Conservation (phyloP, 139 green algal genomes). For the Coelastrella sp. region DNA sequence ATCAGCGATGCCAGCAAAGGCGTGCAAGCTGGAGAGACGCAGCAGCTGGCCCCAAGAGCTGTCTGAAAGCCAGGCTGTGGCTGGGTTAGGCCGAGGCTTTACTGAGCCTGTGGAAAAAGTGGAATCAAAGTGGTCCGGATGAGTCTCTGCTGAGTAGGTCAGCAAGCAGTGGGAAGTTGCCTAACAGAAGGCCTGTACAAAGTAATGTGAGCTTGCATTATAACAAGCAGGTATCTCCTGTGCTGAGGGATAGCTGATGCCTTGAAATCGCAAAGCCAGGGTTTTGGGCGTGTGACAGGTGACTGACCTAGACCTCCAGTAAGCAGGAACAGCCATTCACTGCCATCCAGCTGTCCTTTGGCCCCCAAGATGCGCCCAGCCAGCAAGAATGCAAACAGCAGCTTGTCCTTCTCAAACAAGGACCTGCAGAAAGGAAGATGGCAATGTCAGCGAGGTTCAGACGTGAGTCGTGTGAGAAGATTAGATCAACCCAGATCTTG, state of each 20-base stretch:
- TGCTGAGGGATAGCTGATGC: too few relatives aligned
- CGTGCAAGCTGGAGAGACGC: constrained; percentile 28
- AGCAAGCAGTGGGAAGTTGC: too few relatives aligned
- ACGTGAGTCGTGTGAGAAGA: too few relatives aligned
- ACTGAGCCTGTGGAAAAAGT: constrained; percentile 8
- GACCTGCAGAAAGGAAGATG: constrained; percentile 50
- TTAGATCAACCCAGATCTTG: not conserved
- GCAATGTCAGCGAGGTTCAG: not conserved
- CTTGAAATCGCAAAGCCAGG: too few relatives aligned
- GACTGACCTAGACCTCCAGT: constrained; percentile 64
- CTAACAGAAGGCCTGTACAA: not conserved
- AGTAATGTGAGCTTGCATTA: not conserved
- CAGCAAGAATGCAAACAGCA: constrained; percentile 86
- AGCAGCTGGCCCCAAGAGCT: constrained; percentile 47
- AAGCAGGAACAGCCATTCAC: constrained; percentile 85
- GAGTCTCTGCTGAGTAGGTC: too few relatives aligned
- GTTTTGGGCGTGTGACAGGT: too few relatives aligned
- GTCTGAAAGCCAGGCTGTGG: constrained; percentile 75
- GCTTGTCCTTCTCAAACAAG: constrained; percentile 90
- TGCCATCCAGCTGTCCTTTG: constrained; percentile 64
- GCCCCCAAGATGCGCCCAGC: constrained; percentile 70
- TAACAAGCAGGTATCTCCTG: not conserved
- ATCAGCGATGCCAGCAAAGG: constrained; percentile 58
- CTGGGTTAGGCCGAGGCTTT: constrained; percentile 66
- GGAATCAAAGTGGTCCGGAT: not conserved